Evolutionary conservation across 2,329 filamentous ascomycete genomes (phyloP).

Genomic region (Pyrenochaeta sp.): DNA sequence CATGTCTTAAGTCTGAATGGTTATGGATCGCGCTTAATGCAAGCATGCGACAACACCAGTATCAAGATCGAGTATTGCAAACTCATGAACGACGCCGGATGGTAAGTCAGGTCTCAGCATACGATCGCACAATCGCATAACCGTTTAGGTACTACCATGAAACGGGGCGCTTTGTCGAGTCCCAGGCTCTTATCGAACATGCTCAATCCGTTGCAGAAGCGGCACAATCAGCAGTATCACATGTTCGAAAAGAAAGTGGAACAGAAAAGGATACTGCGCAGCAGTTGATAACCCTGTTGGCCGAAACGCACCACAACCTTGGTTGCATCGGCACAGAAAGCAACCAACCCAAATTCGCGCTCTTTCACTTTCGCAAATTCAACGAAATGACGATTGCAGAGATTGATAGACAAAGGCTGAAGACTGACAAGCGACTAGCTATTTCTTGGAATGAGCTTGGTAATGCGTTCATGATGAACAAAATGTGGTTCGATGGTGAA

Average conservation of each 20-base stretch:
- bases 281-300: too few species aligned
- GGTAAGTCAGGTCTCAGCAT: too few species aligned
- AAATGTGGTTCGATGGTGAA: slow-evolving; percentile 17
- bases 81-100: slow-evolving; percentile 3
- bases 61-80: slow-evolving; percentile 9
- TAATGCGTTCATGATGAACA: slow-evolving; percentile 23
- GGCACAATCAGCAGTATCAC: not conserved
- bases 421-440: slow-evolving; percentile 14
- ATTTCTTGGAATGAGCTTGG: slow-evolving; percentile 28
- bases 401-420: not conserved
- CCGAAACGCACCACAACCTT: too few species aligned
- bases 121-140: too few species aligned
- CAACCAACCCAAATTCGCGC: slow-evolving; percentile 17
- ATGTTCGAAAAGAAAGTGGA: too few species aligned
- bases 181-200: slow-evolving; percentile 5
- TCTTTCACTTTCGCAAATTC: slow-evolving; percentile 14
- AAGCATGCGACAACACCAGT: not conserved
- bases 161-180: slow-evolving; percentile 9
- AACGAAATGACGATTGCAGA: slow-evolving; percentile 21
- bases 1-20: slow-evolving; percentile 14
- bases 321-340: slow-evolving; percentile 24
- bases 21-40: not conserved
- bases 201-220: slow-evolving; percentile 15
- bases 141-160: slow-evolving; percentile 10
- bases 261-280: too few species aligned